Percentiles rank a stretch among this genome's conserved stretches.
Evolutionary conservation across 1,139 yeast species (phyloP).

Genomic region (Komagataea norvegica): DNA sequence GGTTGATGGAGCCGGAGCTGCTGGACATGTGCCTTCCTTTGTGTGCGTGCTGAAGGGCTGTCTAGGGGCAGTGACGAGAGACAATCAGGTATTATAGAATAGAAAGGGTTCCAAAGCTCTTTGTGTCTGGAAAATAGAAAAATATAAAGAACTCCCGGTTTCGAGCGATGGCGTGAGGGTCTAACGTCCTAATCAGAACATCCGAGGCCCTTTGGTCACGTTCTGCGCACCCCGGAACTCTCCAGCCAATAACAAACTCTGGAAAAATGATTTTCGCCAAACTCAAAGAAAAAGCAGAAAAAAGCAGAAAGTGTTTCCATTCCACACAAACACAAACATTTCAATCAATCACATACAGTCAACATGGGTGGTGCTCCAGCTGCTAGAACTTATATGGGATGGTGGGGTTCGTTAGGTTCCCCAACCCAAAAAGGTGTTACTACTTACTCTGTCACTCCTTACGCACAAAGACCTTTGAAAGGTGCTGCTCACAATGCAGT

Average conservation of each 20-base stretch:
- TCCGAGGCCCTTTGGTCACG: neutral
- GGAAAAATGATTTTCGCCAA: slow-evolving; percentile 17
- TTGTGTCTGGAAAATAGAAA: neutral
- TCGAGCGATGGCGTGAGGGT: neutral
- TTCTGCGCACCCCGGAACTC: slow-evolving; percentile 4
- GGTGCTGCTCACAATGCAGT: slow-evolving; percentile 82
- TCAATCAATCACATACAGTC: slow-evolving; percentile 6
- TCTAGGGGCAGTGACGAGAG: too few relatives aligned
- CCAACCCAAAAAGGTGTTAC: slow-evolving; percentile 86
- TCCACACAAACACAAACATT: slow-evolving; percentile 1
- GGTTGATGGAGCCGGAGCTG: neutral
- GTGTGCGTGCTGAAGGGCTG: too few relatives aligned
- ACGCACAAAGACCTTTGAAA: slow-evolving; percentile 87
- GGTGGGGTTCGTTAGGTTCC: slow-evolving; percentile 91
- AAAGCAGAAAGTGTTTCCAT: neutral
- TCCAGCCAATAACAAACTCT: slow-evolving; percentile 20
- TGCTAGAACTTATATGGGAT: slow-evolving; percentile 84
- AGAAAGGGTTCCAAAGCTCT: too few relatives aligned
- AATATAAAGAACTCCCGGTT: neutral
- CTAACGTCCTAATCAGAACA: neutral
- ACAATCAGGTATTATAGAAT: too few relatives aligned
- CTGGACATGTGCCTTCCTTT: slow-evolving; percentile 1
- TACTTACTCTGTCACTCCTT: slow-evolving; percentile 86
- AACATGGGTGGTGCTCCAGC: slow-evolving; percentile 71
- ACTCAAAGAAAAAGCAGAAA: slow-evolving; percentile 4